phyloP scores from a whole-genome alignment of 768 basidiomycete species.

The Gymnopilus dilepis region DNA sequence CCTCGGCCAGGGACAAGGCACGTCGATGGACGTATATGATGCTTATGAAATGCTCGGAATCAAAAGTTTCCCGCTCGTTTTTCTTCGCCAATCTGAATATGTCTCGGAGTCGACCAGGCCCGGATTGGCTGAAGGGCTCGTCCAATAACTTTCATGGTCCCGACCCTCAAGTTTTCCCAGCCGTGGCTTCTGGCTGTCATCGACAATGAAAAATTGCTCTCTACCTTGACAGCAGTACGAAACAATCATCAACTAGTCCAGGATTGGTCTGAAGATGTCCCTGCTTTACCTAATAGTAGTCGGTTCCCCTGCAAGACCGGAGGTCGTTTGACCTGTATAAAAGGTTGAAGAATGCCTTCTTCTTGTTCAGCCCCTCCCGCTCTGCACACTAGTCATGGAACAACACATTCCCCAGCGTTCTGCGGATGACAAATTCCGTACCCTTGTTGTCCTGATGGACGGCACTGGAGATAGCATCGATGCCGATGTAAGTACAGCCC shows the following conservation, averaged over 20 bases:
- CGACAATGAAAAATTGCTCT: background rate
- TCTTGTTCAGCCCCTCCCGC: background rate
- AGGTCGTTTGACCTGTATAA: background rate
- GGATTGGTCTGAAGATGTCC: too few species aligned
- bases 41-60: background rate
- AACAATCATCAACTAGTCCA: too few species aligned
- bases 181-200: background rate
- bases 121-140: too few species aligned
- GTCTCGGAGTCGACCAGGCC: too few species aligned
- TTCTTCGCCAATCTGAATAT: background rate
- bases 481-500: background rate
- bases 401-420: conserved; percentile 1
- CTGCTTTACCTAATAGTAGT: too few species aligned
- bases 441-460: conserved; percentile 4
- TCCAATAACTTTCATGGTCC: too few species aligned
- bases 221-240: background rate
- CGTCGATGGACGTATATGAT: background rate
- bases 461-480: conserved; percentile 8
- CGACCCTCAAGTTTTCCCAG: too few species aligned
- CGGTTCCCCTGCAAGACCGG: too few species aligned
- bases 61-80: background rate
- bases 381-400: background rate
- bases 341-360: background rate
- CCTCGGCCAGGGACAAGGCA: conserved; percentile 2
- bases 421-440: conserved; percentile 2